Conservation (phyloP, 177 flowering plant genomes). For the Vitis hybrid region DNA sequence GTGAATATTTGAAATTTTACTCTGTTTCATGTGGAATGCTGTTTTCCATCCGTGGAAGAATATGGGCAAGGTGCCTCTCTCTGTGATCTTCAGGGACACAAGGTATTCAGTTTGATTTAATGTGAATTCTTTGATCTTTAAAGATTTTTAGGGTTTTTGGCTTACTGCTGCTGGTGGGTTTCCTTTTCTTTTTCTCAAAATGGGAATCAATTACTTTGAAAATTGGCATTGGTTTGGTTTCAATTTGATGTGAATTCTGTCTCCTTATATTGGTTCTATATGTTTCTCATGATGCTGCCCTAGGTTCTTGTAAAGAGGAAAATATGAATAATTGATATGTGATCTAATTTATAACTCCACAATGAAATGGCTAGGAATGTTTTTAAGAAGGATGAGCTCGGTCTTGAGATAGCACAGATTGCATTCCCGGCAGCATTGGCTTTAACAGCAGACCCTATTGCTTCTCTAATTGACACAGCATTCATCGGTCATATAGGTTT, state of each 20-base stretch:
- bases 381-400: slow-evolving; percentile 43
- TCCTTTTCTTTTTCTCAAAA: no score
- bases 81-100: slow-evolving; percentile 23
- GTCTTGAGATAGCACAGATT: slow-evolving; percentile 39
- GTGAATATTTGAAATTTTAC: no score
- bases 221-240: no score
- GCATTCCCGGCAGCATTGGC: slow-evolving; percentile 57
- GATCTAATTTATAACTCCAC: not conserved
- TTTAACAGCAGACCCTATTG: slow-evolving; percentile 52
- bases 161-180: no score
- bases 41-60: not conserved
- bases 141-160: no score
- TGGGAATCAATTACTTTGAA: no score
- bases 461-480: slow-evolving; percentile 51
- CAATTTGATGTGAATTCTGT: no score
- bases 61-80: slow-evolving; percentile 14
- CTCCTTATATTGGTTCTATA: not conserved
- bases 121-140: no score
- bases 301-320: not conserved
- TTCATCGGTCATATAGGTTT: slow-evolving; percentile 54
- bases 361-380: slow-evolving; percentile 30
- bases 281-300: not conserved
- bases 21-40: no score
- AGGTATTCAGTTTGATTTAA: slow-evolving; percentile 10
- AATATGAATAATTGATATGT: not conserved